Base-by-base conservation (phyloP, 2,329 filamentous ascomycete genomes). In the Fusarium sp. region DNA sequence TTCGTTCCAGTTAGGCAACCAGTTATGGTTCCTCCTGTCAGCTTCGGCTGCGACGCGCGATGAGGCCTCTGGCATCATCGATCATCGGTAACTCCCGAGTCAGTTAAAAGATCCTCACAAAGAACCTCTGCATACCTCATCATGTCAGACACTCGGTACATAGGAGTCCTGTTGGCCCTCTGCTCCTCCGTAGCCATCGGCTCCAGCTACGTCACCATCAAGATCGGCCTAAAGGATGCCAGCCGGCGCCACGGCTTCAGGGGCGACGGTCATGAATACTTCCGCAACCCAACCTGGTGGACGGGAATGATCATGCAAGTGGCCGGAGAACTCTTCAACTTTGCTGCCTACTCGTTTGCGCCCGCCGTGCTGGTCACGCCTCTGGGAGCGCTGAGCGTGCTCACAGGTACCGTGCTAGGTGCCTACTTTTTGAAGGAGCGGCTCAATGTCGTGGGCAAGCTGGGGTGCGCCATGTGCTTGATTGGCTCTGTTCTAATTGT, bases 341-440 rank as follows among this genome's bases (percentile, higher is more conserved):
- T 61, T 11, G 41, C 58, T 16, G 58, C 58, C 8, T 61, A 61
- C 36, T 50, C 58, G 13, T 61, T 61, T 27, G 58, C 58, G 2
- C 58, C 58, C 28, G 58, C 58, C 28, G 48, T 61, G 34, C 43
- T 61, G 3, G 58, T 61, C 15, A 61, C 58, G 8, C 58, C 58
- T 36, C 58, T 61, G 18, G 58, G 58, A 3, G 58, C 31, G 7
- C 23, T 61, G 12, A 55, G 50, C 3, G 58, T 61, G 4, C 34
- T 61, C 11, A 43, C 46, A 12, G 43, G 50, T 3, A 51, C 58
- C 13, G 11, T 61, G 9, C 18, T 61, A 1, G 58, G 50, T 5
- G 54, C 58, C 6, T 55, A 55, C 23, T 55, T 43, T 15, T 43
- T 61, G 2, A 6, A 36, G 3, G 58, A 61, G 28, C 10, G 16